Base-by-base conservation (phyloP, 306 rosid genomes). In the Dalbergia cultrata region DNA sequence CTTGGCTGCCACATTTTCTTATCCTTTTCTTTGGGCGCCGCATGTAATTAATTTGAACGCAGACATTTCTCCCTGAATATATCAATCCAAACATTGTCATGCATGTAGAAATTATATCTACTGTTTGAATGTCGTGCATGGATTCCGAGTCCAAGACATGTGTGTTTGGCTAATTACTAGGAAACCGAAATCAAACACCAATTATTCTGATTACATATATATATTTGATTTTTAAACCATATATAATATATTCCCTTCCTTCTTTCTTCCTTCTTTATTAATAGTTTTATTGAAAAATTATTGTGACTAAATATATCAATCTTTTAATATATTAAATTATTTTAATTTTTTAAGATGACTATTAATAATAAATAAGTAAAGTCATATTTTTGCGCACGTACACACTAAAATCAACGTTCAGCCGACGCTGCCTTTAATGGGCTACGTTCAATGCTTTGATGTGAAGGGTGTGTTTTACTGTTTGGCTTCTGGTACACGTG, bases 381-480 rank as follows among this genome's bases (percentile, higher is more conserved):
- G 1, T 22, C 12, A 35, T 80, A 52, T 65, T 56, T 9, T 45
- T 10, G 8, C 37, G 35, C 9, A 59, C 58, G 77, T 54, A 59
- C 58, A 69, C 54, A 70, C 73, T 81, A 53, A 4, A 34, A 90
- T 88, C 90, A 85, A 83, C 63, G 67, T 82, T 82, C 57, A 89
- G 87, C 89, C 78, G 82, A 87, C 84, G 72, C 67, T 69, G 68
- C 53, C 70, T 47, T 63, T 63, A 61, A 16, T 26, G 50, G 45
- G 69, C 16, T 53, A 83, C 65, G 77, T 80, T 88, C 79, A 72
- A 80, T 82, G 53, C 18, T 70, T 53, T 84, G 72, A 82, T 77
- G 81, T 53, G 66, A 19, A 44, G 13, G 50, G 41, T 26, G 31
- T 26, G 31, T 45, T 45, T 45, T 45, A 45, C 12, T 45, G 9